Percentiles rank a stretch among this genome's conserved stretches.
Evolutionary conservation across 345 rosid species (phyloP).

Genomic region (Microcos paniculata): DNA sequence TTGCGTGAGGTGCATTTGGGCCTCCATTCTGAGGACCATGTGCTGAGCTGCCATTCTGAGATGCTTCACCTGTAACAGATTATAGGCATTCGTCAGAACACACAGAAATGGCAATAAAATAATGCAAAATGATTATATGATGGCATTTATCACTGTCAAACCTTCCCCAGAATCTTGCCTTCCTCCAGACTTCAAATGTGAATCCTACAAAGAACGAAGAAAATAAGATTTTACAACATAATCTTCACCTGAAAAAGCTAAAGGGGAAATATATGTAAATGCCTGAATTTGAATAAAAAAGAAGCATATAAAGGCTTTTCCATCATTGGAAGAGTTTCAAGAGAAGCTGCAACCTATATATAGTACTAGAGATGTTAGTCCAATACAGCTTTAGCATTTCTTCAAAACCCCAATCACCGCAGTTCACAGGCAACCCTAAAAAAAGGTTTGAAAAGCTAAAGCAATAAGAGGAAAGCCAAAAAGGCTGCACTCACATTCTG

Average conservation of each 20-base stretch:
- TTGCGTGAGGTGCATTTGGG: constrained; percentile 39
- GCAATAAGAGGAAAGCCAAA: constrained; percentile 1
- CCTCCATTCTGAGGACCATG: constrained; percentile 74
- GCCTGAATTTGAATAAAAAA: not conserved
- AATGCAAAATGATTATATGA: not conserved
- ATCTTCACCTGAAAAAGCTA: not conserved
- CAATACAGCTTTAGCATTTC: not conserved
- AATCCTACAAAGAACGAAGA: constrained; percentile 47
- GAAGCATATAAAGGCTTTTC: not conserved
- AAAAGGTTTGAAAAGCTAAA: not conserved
- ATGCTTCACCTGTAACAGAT: constrained; percentile 50
- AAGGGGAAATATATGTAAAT: not conserved
- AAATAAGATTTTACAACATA: constrained; percentile 6
- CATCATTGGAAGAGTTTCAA: not conserved
- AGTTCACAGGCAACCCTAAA: no score
- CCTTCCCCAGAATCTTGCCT: constrained; percentile 75
- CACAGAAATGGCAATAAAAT: not conserved
- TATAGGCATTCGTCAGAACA: constrained; percentile 16
- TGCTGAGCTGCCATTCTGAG: constrained; percentile 74
- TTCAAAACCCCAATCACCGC: not conserved
- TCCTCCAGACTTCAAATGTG: constrained; percentile 74
- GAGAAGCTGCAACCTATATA: not conserved
- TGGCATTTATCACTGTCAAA: constrained; percentile 26
- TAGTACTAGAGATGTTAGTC: not conserved
- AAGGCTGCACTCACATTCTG: constrained; percentile 62